A percentile compares a stretch with the other conserved stretches of the same genome.
Conservation (phyloP, 371 early-diverging fungal species). For the Choanephora cucurbitarum region DNA sequence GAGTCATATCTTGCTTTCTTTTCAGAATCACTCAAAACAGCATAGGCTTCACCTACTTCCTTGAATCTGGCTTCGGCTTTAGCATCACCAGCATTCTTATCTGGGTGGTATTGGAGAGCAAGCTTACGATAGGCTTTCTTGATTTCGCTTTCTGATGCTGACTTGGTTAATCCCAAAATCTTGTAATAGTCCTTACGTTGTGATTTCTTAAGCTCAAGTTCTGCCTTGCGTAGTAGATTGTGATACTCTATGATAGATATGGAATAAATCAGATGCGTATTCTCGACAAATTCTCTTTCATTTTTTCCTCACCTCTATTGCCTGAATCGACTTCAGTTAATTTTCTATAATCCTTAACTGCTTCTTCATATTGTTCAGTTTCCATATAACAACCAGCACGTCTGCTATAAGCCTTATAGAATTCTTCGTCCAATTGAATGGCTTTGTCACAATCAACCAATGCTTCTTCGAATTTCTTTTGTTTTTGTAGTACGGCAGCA, state of each 20-base stretch:
- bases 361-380: slow-evolving; percentile 77
- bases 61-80: slow-evolving; percentile 82
- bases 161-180: slow-evolving; percentile 82
- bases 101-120: slow-evolving; percentile 85
- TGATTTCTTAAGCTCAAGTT: slow-evolving; percentile 75
- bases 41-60: slow-evolving; percentile 80
- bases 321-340: slow-evolving; percentile 64
- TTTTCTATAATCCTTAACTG: slow-evolving; percentile 72
- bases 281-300: not conserved
- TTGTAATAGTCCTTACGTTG: slow-evolving; percentile 92
- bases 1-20: slow-evolving; percentile 82
- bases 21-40: slow-evolving; percentile 76
- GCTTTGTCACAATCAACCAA: slow-evolving; percentile 72
- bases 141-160: slow-evolving; percentile 84
- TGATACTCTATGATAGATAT: slow-evolving; percentile 62
- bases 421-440: slow-evolving; percentile 63
- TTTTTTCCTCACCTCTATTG: slow-evolving; percentile 54
- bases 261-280: not conserved
- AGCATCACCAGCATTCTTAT: slow-evolving; percentile 71
- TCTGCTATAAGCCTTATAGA: slow-evolving; percentile 74
- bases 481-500: slow-evolving; percentile 70
- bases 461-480: slow-evolving; percentile 63
- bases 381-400: slow-evolving; percentile 80
- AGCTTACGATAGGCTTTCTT: slow-evolving; percentile 92
- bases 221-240: slow-evolving; percentile 64